These are phyloP conservation scores for Zalerion maritima DNA, from an alignment of 495 filamentous ascomycete genomes.

Conservation along the genomic window DNA sequence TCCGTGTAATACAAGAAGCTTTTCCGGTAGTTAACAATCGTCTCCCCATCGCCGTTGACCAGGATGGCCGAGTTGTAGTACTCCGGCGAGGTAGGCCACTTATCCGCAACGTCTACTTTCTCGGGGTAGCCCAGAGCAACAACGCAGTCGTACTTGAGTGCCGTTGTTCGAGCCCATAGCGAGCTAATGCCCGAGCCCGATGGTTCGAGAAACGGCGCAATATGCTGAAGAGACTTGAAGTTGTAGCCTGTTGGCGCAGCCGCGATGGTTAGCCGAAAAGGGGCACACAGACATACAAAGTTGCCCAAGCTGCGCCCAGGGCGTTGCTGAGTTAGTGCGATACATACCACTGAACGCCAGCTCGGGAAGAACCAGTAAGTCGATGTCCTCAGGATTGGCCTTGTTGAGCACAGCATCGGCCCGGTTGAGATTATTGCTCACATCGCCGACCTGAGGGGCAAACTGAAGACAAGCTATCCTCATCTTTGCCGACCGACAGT, in stretches of 20 bases:
- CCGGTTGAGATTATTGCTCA: conserved; percentile 58
- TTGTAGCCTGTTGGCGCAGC: conserved; percentile 56
- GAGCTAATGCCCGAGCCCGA: conserved; percentile 58
- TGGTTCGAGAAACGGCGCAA: conserved; percentile 69
- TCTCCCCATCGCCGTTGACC: conserved; percentile 55
- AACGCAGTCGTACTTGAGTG: conserved; percentile 55
- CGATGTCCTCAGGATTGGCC: conserved; percentile 36
- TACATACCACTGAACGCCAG: conserved; percentile 73
- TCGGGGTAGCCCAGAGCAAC: conserved; percentile 92
- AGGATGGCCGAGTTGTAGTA: conserved; percentile 77
- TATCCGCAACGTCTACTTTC: conserved; percentile 29
- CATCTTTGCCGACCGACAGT: no score
- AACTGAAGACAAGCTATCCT: conserved; percentile 75
- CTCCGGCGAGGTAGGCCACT: conserved; percentile 26
- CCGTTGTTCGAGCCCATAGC: conserved; percentile 64
- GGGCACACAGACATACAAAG: no score
- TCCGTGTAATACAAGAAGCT: conserved; percentile 82
- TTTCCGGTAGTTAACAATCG: conserved; percentile 78
- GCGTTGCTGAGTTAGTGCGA: no score
- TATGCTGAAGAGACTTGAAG: conserved; percentile 63
- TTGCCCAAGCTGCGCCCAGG: no score
- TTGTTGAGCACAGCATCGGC: conserved; percentile 56
- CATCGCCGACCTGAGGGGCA: conserved; percentile 54
- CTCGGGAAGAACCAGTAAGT: conserved; percentile 74
- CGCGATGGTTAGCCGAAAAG: background rate